Conservation (phyloP, 148 eudicot genomes). For the Talinum fruticosum region DNA sequence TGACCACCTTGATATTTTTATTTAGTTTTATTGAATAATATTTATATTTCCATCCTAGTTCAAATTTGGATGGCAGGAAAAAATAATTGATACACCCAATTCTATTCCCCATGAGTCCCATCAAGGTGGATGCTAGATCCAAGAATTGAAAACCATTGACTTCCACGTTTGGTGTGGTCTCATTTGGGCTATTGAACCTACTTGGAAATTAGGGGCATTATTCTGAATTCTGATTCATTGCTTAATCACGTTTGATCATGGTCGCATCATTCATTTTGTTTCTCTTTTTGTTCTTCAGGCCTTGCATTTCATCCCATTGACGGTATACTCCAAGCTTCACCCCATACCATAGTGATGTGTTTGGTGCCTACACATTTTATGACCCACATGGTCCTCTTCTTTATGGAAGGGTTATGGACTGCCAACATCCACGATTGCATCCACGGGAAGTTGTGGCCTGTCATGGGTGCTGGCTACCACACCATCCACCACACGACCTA, state of each 20-base stretch:
- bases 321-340: slow-evolving; percentile 80
- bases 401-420: slow-evolving; percentile 77
- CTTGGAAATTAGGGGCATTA: neutral
- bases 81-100: neutral
- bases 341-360: slow-evolving; percentile 69
- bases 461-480: slow-evolving; percentile 98
- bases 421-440: slow-evolving; percentile 93
- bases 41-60: neutral
- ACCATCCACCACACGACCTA: slow-evolving; percentile 91
- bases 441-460: slow-evolving; percentile 77
- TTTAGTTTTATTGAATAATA: neutral
- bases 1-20: neutral
- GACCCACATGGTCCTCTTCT: slow-evolving; percentile 56
- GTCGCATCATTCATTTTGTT: neutral
- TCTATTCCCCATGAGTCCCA: too few relatives aligned
- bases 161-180: neutral
- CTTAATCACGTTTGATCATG: neutral
- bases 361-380: slow-evolving; percentile 65
- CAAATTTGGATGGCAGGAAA: neutral
- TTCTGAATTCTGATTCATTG: neutral
- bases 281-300: slow-evolving; percentile 33
- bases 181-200: neutral
- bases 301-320: slow-evolving; percentile 91
- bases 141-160: too few relatives aligned
- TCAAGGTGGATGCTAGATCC: too few relatives aligned